Evolutionary conservation across 2,329 filamentous ascomycete genomes (phyloP).

Genomic region (Fusarium beomiforme): DNA sequence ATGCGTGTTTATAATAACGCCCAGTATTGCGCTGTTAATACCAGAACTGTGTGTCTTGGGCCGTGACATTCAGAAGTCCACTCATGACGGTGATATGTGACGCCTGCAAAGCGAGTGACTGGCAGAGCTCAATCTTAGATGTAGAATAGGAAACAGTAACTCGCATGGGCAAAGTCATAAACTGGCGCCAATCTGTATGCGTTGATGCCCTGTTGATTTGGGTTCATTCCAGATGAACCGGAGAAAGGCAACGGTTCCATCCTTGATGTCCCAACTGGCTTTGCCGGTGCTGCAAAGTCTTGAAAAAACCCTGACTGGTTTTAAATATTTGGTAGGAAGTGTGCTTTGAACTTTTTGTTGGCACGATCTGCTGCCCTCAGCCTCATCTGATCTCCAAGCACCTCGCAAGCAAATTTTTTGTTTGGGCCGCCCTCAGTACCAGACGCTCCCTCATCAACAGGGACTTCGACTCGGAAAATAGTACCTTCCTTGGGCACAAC

Average conservation of each 20-base stretch:
- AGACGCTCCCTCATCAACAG: conserved; percentile 44
- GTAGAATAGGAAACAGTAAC: neutral
- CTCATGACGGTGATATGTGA: neutral
- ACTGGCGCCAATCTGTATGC: too few relatives aligned
- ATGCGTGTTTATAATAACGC: neutral
- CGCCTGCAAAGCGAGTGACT: neutral
- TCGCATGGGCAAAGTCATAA: neutral
- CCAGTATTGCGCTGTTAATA: neutral
- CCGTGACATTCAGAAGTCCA: neutral
- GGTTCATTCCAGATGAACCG: too few relatives aligned
- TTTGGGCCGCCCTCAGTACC: conserved; percentile 29
- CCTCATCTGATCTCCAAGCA: conserved; percentile 89
- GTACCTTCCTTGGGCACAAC: conserved; percentile 90
- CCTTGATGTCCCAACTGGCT: neutral
- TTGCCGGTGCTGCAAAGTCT: neutral
- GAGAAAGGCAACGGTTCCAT: neutral
- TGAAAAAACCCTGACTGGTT: neutral
- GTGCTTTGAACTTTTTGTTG: conserved; percentile 90
- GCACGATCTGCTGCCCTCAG: conserved; percentile 84
- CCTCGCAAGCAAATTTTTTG: conserved; percentile 75
- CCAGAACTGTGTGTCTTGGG: neutral
- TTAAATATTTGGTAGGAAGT: conserved; percentile 80
- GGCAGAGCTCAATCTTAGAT: neutral
- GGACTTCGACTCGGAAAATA: conserved; percentile 80
- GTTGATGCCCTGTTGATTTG: neutral